Conservation (phyloP, 768 basidiomycete genomes). For the Mycena rebaudengoi region DNA sequence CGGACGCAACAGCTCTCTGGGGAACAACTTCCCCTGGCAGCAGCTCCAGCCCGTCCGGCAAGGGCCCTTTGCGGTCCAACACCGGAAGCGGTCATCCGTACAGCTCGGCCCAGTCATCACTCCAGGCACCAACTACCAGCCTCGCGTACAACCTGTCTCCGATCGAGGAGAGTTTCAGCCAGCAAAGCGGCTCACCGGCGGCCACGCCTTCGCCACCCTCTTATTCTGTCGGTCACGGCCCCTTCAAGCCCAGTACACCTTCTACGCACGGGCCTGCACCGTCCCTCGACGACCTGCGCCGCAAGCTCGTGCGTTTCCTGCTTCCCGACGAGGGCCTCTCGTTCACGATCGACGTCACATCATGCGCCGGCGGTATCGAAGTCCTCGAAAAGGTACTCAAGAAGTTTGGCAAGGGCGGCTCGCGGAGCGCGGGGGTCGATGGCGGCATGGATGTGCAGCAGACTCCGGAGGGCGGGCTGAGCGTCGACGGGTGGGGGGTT, state of each 20-base stretch:
- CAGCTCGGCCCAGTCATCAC: slow-evolving; percentile 58
- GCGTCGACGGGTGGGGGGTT: slow-evolving; percentile 91
- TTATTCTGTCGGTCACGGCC: slow-evolving; percentile 68
- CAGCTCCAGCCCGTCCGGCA: slow-evolving; percentile 44
- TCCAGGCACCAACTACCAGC: slow-evolving; percentile 42
- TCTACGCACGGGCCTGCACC: slow-evolving; percentile 44
- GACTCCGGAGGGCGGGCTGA: slow-evolving; percentile 77
- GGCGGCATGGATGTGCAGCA: slow-evolving; percentile 62
- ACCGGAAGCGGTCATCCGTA: slow-evolving; percentile 68
- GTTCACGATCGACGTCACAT: slow-evolving; percentile 81
- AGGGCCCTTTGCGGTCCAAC: slow-evolving; percentile 55
- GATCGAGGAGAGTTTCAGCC: slow-evolving; percentile 70
- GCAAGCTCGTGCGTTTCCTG: slow-evolving; percentile 89
- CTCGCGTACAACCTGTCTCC: slow-evolving; percentile 67
- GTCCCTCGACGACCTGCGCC: slow-evolving; percentile 80
- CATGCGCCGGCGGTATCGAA: slow-evolving; percentile 84
- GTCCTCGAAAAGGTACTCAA: slow-evolving; percentile 88
- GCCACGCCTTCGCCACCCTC: slow-evolving; percentile 60
- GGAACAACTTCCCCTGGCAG: slow-evolving; percentile 49
- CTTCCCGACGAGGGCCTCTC: slow-evolving; percentile 84
- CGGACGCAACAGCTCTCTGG: slow-evolving; percentile 63
- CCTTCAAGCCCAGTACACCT: slow-evolving; percentile 58
- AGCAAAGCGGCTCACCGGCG: slow-evolving; percentile 41
- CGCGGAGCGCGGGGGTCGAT: slow-evolving; percentile 52
- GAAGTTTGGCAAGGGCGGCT: slow-evolving; percentile 81